A percentile compares a stretch with the other conserved stretches of the same genome.
Evolutionary conservation across 176 grass and related monocot species (phyloP).

Genomic region (Ensete glaucum): DNA sequence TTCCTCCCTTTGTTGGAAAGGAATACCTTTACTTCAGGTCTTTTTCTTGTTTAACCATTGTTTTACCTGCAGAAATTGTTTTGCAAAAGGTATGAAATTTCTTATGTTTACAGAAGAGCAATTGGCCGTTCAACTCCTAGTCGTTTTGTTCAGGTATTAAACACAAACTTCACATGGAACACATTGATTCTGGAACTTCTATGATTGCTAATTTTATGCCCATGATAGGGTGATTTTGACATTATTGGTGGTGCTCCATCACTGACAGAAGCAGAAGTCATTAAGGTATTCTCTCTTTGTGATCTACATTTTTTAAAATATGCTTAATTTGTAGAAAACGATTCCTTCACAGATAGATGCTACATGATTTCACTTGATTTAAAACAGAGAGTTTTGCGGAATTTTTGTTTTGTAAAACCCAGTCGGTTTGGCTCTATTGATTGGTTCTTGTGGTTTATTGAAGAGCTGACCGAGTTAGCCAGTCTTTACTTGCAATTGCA

Average conservation of each 20-base stretch:
- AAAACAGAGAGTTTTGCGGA: too few species aligned
- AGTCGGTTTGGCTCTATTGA: too few species aligned
- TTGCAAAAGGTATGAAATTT: slow-evolving; percentile 81
- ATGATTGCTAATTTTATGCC: slow-evolving; percentile 17
- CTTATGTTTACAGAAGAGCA: slow-evolving; percentile 83
- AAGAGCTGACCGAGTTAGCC: too few species aligned
- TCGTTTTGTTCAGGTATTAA: slow-evolving; percentile 73
- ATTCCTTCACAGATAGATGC: neutral
- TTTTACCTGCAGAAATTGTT: slow-evolving; percentile 48
- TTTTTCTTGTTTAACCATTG: neutral
- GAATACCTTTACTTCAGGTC: neutral
- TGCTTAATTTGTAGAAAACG: neutral
- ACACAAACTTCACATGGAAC: neutral
- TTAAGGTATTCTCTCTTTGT: slow-evolving; percentile 54
- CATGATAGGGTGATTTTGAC: slow-evolving; percentile 86
- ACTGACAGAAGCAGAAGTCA: slow-evolving; percentile 71
- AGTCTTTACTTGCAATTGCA: too few species aligned
- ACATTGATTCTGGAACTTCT: neutral
- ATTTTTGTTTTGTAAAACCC: too few species aligned
- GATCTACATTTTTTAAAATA: neutral
- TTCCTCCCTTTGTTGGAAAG: neutral
- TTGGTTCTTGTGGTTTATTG: too few species aligned
- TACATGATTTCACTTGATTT: too few species aligned
- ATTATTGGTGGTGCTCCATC: slow-evolving; percentile 76
- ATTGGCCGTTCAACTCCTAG: slow-evolving; percentile 74